A percentile compares a stretch with the other conserved stretches of the same genome.
These are phyloP conservation scores for Sphagnum tenellum DNA, from an alignment of 225 moss, liverwort and hornwort genomes.

Conservation along the genomic window DNA sequence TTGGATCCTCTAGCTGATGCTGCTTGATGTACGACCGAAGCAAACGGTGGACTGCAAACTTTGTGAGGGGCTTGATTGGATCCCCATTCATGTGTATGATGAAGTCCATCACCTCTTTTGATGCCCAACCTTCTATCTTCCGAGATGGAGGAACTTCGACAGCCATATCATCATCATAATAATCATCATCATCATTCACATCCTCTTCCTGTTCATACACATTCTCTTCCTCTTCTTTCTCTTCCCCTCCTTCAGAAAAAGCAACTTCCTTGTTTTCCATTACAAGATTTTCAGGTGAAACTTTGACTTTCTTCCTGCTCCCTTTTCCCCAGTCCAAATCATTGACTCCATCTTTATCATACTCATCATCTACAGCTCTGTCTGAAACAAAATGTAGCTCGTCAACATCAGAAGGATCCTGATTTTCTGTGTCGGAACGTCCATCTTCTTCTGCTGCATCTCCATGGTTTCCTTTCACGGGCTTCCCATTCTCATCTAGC, in stretches of 20 bases:
- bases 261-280: conserved; percentile 9
- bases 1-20: conserved; percentile 44
- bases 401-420: conserved; percentile 19
- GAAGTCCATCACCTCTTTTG: conserved; percentile 50
- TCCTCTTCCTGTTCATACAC: background rate
- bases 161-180: too few species aligned
- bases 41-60: conserved; percentile 38
- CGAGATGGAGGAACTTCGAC: conserved; percentile 3
- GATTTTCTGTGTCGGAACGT: conserved; percentile 59
- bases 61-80: conserved; percentile 34
- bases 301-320: conserved; percentile 8
- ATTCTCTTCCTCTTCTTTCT: background rate
- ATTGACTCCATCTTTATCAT: conserved; percentile 16
- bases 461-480: conserved; percentile 14
- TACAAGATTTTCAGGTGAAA: background rate
- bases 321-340: conserved; percentile 6
- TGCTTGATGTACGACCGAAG: conserved; percentile 43
- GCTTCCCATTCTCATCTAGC: conserved; percentile 34
- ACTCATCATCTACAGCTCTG: conserved; percentile 18
- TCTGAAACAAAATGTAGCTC: conserved; percentile 31
- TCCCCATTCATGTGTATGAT: conserved; percentile 46
- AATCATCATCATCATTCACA: conserved; percentile 3
- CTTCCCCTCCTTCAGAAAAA: background rate
- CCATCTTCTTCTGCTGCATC: conserved; percentile 12
- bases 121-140: conserved; percentile 47